phyloP scores from a whole-genome alignment of 2,329 filamentous ascomycete species.

The Stemphylium lycopersici region DNA sequence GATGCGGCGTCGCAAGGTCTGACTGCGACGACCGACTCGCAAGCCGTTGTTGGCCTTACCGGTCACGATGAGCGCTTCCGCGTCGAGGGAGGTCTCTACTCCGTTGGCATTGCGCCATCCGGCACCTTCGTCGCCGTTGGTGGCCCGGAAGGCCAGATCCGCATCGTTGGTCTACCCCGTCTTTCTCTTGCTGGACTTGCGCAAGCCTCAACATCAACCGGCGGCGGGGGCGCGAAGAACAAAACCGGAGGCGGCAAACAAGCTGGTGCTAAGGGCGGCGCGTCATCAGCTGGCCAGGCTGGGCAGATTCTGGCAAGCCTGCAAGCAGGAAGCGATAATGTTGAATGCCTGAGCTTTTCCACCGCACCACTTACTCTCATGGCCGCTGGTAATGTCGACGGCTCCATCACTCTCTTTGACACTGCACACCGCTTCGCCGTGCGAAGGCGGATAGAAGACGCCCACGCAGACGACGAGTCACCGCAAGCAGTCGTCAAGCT shows the following conservation, averaged over 20 bases:
- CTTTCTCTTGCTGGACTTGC: slow-evolving; percentile 46
- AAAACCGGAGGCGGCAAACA: slow-evolving; percentile 57
- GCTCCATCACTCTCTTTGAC: slow-evolving; percentile 83
- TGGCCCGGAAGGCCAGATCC: slow-evolving; percentile 84
- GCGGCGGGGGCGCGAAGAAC: slow-evolving; percentile 54
- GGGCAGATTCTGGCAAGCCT: slow-evolving; percentile 82
- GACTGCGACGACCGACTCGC: slow-evolving; percentile 60
- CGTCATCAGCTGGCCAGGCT: slow-evolving; percentile 56
- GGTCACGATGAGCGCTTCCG: slow-evolving; percentile 85
- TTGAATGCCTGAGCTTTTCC: slow-evolving; percentile 76
- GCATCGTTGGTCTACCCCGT: slow-evolving; percentile 82
- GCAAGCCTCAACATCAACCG: slow-evolving; percentile 46
- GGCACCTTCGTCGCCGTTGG: slow-evolving; percentile 83
- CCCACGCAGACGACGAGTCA: slow-evolving; percentile 73
- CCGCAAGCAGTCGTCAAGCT: slow-evolving; percentile 92
- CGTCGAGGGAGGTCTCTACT: slow-evolving; percentile 90
- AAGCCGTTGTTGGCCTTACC: slow-evolving; percentile 77
- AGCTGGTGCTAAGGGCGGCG: slow-evolving; percentile 47
- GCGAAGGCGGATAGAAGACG: slow-evolving; percentile 79
- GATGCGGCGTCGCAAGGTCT: slow-evolving; percentile 71
- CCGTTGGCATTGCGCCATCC: slow-evolving; percentile 79
- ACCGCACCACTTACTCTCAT: slow-evolving; percentile 66
- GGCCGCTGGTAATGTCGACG: slow-evolving; percentile 68
- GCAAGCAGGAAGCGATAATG: slow-evolving; percentile 76
- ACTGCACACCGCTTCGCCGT: slow-evolving; percentile 84